These are phyloP conservation scores for Ceratobasidium theobromae DNA, from an alignment of 1,284 basidiomycete species.

Conservation along the genomic window DNA sequence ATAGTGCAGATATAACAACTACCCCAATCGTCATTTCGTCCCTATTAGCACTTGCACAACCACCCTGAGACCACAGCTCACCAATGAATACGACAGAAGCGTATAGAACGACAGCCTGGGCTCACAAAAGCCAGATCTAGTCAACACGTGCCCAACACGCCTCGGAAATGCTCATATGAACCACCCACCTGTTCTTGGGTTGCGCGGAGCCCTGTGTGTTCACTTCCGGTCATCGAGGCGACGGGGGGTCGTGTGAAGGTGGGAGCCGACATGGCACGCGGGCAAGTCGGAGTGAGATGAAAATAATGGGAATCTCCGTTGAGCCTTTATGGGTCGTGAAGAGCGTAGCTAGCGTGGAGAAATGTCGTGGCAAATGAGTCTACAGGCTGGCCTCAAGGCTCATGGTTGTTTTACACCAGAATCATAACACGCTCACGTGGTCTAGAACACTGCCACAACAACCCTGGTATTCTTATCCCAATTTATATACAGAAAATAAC, in stretches of 20 bases:
- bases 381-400: slow-evolving; percentile 13
- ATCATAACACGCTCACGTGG: slow-evolving; percentile 16
- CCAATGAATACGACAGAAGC: slow-evolving; percentile 59
- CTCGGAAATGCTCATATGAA: background rate
- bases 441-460: slow-evolving; percentile 9
- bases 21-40: slow-evolving; percentile 51
- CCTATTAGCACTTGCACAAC: background rate
- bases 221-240: slow-evolving; percentile 4
- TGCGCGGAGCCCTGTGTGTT: slow-evolving; percentile 7
- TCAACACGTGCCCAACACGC: slow-evolving; percentile 30
- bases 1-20: slow-evolving; percentile 55
- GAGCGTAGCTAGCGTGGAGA: slow-evolving; percentile 19
- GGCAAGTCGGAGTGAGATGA: background rate
- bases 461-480: background rate
- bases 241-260: slow-evolving; percentile 29
- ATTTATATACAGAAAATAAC: background rate
- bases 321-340: slow-evolving; percentile 15
- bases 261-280: slow-evolving; percentile 17
- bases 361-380: slow-evolving; percentile 1
- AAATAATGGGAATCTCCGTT: background rate
- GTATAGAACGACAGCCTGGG: slow-evolving; percentile 30
- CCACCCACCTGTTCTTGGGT: slow-evolving; percentile 30
- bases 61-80: slow-evolving; percentile 30
- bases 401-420: background rate
- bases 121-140: background rate